Evolutionary conservation across 345 rosid genomes (phyloP).

Genomic region (Theobroma cacao): DNA sequence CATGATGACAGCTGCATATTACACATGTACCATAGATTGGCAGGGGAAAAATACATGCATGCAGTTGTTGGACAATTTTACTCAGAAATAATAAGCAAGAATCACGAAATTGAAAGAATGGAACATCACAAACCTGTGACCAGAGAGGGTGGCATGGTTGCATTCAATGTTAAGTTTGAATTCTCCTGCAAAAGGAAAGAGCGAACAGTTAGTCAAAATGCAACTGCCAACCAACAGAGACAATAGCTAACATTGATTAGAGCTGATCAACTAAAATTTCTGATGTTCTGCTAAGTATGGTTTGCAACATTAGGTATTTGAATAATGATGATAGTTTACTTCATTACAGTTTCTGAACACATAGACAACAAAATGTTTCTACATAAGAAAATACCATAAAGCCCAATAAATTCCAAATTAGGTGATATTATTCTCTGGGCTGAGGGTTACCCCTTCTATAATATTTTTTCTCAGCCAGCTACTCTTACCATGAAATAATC

Average conservation of each 20-base stretch:
- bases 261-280: background rate
- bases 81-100: background rate
- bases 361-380: background rate
- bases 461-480: background rate
- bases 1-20: slow-evolving; percentile 76
- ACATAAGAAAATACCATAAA: background rate
- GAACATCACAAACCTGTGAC: slow-evolving; percentile 57
- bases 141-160: slow-evolving; percentile 96
- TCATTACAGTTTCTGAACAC: background rate
- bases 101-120: background rate
- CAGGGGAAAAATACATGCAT: background rate
- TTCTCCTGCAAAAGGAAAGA: slow-evolving; percentile 42
- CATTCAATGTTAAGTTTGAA: slow-evolving; percentile 89
- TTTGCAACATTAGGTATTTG: background rate
- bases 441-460: background rate
- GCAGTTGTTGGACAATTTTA: background rate
- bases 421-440: background rate
- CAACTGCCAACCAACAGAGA: background rate
- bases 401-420: background rate
- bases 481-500: background rate
- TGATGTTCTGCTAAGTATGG: background rate
- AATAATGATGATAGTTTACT: background rate
- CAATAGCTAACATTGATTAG: background rate
- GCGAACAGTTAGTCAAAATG: background rate
- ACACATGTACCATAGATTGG: background rate